Base-by-base conservation (phyloP, 257 asterid genomes). In the Linaria vulgaris region DNA sequence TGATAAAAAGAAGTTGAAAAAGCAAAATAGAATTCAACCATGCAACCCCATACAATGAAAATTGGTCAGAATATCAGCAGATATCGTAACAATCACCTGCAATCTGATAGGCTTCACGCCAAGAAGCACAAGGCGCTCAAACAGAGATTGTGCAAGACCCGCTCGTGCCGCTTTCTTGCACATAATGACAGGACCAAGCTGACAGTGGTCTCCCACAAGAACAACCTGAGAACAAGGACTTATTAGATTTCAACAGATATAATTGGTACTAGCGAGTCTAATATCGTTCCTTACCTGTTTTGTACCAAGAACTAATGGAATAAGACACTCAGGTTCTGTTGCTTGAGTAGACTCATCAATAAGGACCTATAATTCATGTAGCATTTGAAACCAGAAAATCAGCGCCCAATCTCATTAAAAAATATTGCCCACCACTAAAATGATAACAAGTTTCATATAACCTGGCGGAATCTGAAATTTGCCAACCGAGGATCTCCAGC, bases 121-220 rank as follows among this genome's bases (percentile, higher is more conserved):
- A 61, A 94, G 95, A 30, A 83, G 64, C 66, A 94, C 99, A 78
- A 90, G 99, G 9, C 96, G 90, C 76, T 94, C 99, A 74, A 94
- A 94, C 39, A 94, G 82, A 61, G 97, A 94, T 63, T 94, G 99
- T 30, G 97, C 99, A 16, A 90, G 82, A 56, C 99, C 99, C 63
- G 99, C 97, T 10, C 99, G 85, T 5, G 99, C 99, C 62, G 97
- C 99, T 82, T 94, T 94, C 88, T 90, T 94, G 89, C 99, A 94
- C 99, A 94, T 94, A 74, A 94, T 90, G 72, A 94, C 97, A 70
- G 99, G 99, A 82, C 99, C 99, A 81, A 94, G 99, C 79, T 94
- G 99, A 78, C 97, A 94, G 76, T 90, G 99, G 67, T 94, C 99
- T 80, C 99, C 99, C 71, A 94, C 97, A 53, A 94, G 96, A 75